Evolutionary conservation across 2,329 filamentous ascomycete genomes (phyloP).

Genomic region (Fusarium transvaalense): DNA sequence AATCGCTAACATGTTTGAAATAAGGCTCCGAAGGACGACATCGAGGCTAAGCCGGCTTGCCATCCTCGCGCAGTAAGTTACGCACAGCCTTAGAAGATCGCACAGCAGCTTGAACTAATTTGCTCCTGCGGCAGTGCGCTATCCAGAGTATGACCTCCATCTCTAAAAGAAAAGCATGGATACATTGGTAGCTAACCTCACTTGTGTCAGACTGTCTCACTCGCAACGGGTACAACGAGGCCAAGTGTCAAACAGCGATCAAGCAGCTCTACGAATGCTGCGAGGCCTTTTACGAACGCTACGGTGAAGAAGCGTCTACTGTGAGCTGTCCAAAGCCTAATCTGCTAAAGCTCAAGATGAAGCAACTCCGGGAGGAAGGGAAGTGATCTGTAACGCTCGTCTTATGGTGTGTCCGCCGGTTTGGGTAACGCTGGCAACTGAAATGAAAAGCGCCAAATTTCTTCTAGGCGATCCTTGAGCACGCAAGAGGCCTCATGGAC

Average conservation of each 20-base stretch:
- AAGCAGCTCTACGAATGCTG: conserved; percentile 95
- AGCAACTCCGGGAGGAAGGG: conserved; percentile 70
- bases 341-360: conserved; percentile 85
- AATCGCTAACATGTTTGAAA: conserved; percentile 15
- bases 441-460: conserved; percentile 77
- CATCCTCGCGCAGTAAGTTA: conserved; percentile 81
- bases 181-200: conserved; percentile 6
- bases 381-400: conserved; percentile 62
- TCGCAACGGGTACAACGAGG: conserved; percentile 87
- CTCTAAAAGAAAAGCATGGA: not conserved
- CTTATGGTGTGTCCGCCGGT: conserved; percentile 59
- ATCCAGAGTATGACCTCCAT: conserved; percentile 76
- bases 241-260: conserved; percentile 81
- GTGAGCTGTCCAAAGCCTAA: conserved; percentile 88
- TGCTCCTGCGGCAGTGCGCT: conserved; percentile 73
- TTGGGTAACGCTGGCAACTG: conserved; percentile 71
- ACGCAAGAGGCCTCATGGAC: conserved; percentile 85
- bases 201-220: conserved; percentile 78
- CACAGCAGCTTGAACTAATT: not conserved
- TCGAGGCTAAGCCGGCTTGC: conserved; percentile 82
- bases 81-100: not conserved
- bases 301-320: conserved; percentile 81
- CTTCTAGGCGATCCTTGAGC: conserved; percentile 98
- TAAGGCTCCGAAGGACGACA: conserved; percentile 71
- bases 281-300: conserved; percentile 83